These are phyloP conservation scores for Candida pseudocylindracea DNA, from an alignment of 1,139 yeast species.

Conservation along the genomic window DNA sequence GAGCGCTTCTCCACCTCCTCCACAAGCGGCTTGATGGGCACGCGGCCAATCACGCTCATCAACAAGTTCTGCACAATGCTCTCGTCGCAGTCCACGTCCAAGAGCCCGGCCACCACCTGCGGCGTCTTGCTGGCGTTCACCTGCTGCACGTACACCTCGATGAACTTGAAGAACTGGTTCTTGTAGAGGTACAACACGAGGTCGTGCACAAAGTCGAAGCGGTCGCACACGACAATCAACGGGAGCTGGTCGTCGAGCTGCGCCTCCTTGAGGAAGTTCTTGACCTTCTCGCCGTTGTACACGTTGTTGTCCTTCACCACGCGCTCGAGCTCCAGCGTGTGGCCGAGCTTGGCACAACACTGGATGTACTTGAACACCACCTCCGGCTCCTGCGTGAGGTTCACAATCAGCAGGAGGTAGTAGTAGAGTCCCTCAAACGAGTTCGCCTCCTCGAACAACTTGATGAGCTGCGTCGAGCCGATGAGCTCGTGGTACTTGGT, in stretches of 20 bases:
- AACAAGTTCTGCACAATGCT: slow-evolving; percentile 60
- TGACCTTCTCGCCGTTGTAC: slow-evolving; percentile 92
- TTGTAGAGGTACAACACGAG: slow-evolving; percentile 83
- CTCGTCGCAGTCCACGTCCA: slow-evolving; percentile 97
- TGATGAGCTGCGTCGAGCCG: slow-evolving; percentile 69
- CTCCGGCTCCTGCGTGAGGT: slow-evolving; percentile 82
- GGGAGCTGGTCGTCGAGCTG: slow-evolving; percentile 91
- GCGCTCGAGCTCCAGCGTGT: slow-evolving; percentile 85
- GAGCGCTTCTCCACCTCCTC: slow-evolving; percentile 93
- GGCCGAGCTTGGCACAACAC: slow-evolving; percentile 80
- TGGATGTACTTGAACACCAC: slow-evolving; percentile 93
- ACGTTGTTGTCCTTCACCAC: slow-evolving; percentile 85
- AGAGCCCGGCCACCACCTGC: slow-evolving; percentile 85
- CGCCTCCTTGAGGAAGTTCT: slow-evolving; percentile 88
- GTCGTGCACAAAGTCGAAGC: slow-evolving; percentile 82
- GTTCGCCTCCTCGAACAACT: slow-evolving; percentile 82
- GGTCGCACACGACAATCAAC: slow-evolving; percentile 86
- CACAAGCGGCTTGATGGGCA: slow-evolving; percentile 77
- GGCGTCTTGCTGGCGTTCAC: slow-evolving; percentile 93
- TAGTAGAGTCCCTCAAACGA: slow-evolving; percentile 87
- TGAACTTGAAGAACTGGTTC: slow-evolving; percentile 84
- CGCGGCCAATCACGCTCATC: slow-evolving; percentile 80
- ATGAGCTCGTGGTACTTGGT: slow-evolving; percentile 88
- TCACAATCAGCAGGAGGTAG: slow-evolving; percentile 82
- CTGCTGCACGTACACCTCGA: slow-evolving; percentile 93